Evolutionary conservation across 2,329 filamentous ascomycete genomes (phyloP).

Genomic region (Beauveria rudraprayagi): DNA sequence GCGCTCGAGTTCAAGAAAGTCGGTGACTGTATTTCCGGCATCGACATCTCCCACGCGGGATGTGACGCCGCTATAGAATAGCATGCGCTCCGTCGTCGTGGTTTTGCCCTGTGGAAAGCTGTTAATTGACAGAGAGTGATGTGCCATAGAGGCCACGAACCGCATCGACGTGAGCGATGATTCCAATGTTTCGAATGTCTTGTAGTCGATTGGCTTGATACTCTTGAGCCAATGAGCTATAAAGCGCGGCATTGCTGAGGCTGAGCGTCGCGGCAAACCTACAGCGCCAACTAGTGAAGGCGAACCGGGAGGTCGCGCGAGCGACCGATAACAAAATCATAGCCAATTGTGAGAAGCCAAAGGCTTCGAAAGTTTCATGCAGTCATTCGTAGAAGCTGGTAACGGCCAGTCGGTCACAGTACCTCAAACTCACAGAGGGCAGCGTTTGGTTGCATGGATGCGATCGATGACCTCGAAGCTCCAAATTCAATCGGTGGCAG

Average conservation of each 20-base stretch:
- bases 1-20: constrained; percentile 89
- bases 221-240: constrained; percentile 14
- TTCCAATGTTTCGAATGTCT: constrained; percentile 87
- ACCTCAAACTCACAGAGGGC: background rate
- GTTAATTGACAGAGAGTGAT: background rate
- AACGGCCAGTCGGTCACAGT: background rate
- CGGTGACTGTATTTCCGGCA: constrained; percentile 91
- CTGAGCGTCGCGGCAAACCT: background rate
- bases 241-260: background rate
- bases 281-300: background rate
- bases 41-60: constrained; percentile 89
- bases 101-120: constrained; percentile 64
- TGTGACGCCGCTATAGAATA: constrained; percentile 90
- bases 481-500: background rate
- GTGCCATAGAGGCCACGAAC: constrained; percentile 29
- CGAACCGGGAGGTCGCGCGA: background rate
- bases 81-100: constrained; percentile 97
- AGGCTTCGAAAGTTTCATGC: background rate
- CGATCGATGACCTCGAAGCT: background rate
- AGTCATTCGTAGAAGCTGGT: background rate
- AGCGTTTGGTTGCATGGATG: background rate
- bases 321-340: background rate
- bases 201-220: constrained; percentile 17
- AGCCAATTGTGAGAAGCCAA: background rate
- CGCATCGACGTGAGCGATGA: constrained; percentile 97